phyloP scores from a whole-genome alignment of 768 basidiomycete species.

The Leccinum aurantiacum region DNA sequence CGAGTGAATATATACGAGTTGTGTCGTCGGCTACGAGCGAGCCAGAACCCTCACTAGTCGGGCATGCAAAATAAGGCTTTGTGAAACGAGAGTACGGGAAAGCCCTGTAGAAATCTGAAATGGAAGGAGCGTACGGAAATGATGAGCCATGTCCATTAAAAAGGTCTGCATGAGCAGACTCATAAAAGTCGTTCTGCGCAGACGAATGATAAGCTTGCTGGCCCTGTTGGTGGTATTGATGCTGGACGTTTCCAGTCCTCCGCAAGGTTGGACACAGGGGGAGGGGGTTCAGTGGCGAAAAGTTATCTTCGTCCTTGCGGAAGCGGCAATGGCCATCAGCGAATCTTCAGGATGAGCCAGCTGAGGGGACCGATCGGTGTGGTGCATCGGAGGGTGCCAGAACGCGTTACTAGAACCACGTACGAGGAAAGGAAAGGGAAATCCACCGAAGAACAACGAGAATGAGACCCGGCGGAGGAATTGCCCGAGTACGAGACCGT shows the following conservation, averaged over 20 bases:
- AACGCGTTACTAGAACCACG: constrained; percentile 57
- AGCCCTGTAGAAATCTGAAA: constrained; percentile 11
- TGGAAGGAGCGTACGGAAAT: not conserved
- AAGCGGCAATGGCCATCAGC: constrained; percentile 66
- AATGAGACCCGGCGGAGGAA: constrained; percentile 56
- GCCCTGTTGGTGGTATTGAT: constrained; percentile 25
- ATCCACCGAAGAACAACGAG: constrained; percentile 65
- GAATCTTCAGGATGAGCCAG: constrained; percentile 45
- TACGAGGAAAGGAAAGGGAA: constrained; percentile 58
- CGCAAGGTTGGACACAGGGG: constrained; percentile 35
- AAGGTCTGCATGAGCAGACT: constrained; percentile 36
- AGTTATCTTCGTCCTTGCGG: constrained; percentile 62
- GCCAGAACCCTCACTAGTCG: not conserved
- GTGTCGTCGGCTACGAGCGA: constrained; percentile 32
- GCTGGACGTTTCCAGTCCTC: constrained; percentile 32
- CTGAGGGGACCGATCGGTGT: constrained; percentile 49
- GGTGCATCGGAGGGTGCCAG: constrained; percentile 79
- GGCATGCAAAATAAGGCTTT: too few relatives aligned
- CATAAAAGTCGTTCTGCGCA: constrained; percentile 30
- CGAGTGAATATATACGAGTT: constrained; percentile 38
- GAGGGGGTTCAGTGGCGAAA: constrained; percentile 59
- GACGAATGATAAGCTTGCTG: constrained; percentile 19
- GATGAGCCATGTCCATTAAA: constrained; percentile 14
- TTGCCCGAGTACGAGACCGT: constrained; percentile 59
- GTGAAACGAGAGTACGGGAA: not conserved